phyloP scores from a whole-genome alignment of 257 asterid genomes.

The Scutellaria minor region DNA sequence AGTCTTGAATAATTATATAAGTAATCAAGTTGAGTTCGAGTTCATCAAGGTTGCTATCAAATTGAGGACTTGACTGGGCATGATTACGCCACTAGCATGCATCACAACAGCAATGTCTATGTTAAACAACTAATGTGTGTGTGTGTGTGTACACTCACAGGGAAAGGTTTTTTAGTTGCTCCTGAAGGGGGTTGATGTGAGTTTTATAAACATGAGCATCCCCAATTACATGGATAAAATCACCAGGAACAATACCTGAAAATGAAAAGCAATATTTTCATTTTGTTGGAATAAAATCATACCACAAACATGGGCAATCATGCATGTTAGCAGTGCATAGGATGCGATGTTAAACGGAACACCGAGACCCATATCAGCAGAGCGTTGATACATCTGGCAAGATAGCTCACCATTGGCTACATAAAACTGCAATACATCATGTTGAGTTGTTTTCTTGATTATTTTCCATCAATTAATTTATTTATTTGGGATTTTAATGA shows the following conservation, averaged over 20 bases:
- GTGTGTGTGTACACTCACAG: constrained; percentile 78
- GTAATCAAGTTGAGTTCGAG: too few species aligned
- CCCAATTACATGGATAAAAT: constrained; percentile 84
- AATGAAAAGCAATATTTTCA: not conserved
- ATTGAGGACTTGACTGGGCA: too few species aligned
- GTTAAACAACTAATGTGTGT: not conserved
- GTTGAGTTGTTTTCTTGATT: not conserved
- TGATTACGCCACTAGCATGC: too few species aligned
- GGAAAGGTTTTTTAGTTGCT: constrained; percentile 94
- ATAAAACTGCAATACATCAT: constrained; percentile 58
- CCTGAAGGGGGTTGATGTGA: constrained; percentile 78
- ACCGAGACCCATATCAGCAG: constrained; percentile 90
- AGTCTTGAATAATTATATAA: too few species aligned
- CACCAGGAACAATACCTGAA: constrained; percentile 88
- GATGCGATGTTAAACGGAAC: constrained; percentile 87
- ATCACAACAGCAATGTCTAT: not conserved
- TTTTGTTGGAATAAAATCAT: constrained; percentile 21
- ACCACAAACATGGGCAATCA: constrained; percentile 90
- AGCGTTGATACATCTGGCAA: constrained; percentile 90
- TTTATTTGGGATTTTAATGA: too few species aligned
- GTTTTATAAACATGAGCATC: constrained; percentile 90
- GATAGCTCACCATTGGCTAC: constrained; percentile 78
- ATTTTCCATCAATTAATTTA: not conserved
- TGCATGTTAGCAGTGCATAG: constrained; percentile 73
- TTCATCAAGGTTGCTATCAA: too few species aligned